A percentile compares a stretch with the other conserved stretches of the same genome.
Conservation (phyloP, 176 grass and related monocot species). For the Rhipidocladum racemiflorum region DNA sequence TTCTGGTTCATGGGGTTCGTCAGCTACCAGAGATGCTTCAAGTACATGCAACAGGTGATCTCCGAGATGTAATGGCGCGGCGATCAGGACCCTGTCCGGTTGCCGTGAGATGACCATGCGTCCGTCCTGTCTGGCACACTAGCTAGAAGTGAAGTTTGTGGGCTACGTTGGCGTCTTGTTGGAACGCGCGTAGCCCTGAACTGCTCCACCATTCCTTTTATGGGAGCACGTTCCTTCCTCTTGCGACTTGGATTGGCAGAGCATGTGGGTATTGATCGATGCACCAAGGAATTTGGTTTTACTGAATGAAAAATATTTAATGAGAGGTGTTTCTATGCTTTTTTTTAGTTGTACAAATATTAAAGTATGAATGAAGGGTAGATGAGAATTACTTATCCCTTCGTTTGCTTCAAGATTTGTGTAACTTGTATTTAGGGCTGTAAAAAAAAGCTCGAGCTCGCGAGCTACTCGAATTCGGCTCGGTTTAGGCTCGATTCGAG, state of each 20-base stretch:
- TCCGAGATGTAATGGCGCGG: slow-evolving; percentile 6
- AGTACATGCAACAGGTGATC: slow-evolving; percentile 59
- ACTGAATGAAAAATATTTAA: slow-evolving; percentile 19
- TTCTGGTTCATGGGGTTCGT: slow-evolving; percentile 79
- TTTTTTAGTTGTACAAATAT: too few relatives aligned
- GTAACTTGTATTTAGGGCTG: too few relatives aligned
- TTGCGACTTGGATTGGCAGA: slow-evolving; percentile 4
- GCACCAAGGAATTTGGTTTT: slow-evolving; percentile 40
- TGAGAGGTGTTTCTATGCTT: too few relatives aligned
- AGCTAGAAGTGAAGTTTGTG: slow-evolving; percentile 14
- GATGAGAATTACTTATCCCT: too few relatives aligned
- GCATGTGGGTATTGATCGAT: slow-evolving; percentile 4
- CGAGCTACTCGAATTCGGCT: too few relatives aligned
- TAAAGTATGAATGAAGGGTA: too few relatives aligned
- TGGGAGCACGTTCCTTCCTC: slow-evolving; percentile 49
- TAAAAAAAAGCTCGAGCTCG: too few relatives aligned
- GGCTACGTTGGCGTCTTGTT: slow-evolving; percentile 22
- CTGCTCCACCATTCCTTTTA: slow-evolving; percentile 34
- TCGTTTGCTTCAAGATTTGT: too few relatives aligned
- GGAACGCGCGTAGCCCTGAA: slow-evolving; percentile 15
- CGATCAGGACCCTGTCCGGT: background rate
- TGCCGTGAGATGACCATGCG: background rate
- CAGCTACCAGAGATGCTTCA: slow-evolving; percentile 59
- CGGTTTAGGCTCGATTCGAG: too few relatives aligned
- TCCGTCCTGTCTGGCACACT: background rate